These are phyloP conservation scores for Colletotrichum lindemuthianum DNA, from an alignment of 2,329 filamentous ascomycete species.

Conservation along the genomic window DNA sequence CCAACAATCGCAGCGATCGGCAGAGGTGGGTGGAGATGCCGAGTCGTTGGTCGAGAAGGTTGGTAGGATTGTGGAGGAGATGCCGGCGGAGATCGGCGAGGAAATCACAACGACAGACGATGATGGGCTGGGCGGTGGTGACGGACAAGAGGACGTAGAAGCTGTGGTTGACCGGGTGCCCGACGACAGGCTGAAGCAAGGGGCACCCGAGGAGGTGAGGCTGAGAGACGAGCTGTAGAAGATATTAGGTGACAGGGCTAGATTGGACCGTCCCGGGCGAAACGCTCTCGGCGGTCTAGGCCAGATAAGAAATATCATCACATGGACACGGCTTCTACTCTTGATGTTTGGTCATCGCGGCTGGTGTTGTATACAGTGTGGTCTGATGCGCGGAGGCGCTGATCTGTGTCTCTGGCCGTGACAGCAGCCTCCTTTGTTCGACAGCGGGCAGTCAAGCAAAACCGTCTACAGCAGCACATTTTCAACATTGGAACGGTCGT, in stretches of 20 bases:
- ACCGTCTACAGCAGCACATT: too few species aligned
- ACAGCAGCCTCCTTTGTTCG: too few species aligned
- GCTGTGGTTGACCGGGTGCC: conserved; percentile 10
- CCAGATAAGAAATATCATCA: conserved; percentile 27
- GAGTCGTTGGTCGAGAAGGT: conserved; percentile 63
- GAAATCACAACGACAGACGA: conserved; percentile 9
- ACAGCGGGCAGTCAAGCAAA: too few species aligned
- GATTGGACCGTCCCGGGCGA: not conserved
- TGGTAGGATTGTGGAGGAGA: conserved; percentile 59
- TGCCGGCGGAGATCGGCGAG: conserved; percentile 31
- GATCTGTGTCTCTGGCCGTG: not conserved
- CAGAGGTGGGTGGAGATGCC: conserved; percentile 40
- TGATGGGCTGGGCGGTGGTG: not conserved
- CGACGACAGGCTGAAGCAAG: conserved; percentile 40
- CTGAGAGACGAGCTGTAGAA: conserved; percentile 30
- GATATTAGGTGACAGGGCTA: not conserved
- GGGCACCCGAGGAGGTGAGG: conserved; percentile 27
- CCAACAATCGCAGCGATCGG: conserved; percentile 40
- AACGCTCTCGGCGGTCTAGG: conserved; percentile 7
- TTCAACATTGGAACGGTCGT: not conserved
- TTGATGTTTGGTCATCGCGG: conserved; percentile 1
- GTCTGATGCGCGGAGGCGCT: not conserved
- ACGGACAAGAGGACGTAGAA: conserved; percentile 41
- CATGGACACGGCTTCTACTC: conserved; percentile 4
- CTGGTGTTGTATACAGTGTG: too few species aligned